Conservation (phyloP, 2,329 filamentous ascomycete genomes). For the Botrytis pseudocinerea region DNA sequence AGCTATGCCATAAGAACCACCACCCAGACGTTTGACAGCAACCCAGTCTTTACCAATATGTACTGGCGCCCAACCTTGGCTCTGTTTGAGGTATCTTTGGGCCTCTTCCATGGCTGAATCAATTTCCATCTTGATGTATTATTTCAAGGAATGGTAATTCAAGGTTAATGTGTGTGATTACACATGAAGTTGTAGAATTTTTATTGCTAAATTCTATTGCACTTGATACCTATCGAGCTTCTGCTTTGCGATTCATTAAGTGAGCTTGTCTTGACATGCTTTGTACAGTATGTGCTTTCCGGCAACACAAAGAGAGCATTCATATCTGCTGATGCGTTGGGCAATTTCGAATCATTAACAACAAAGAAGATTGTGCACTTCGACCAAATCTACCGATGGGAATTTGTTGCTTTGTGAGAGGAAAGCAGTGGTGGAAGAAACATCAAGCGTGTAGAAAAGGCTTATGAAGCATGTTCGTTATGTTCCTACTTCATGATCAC, state of each 20-base stretch:
- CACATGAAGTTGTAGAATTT: background rate
- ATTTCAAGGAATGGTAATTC: background rate
- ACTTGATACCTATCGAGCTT: background rate
- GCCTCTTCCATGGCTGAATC: background rate
- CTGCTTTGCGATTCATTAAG: background rate
- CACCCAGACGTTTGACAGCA: conserved; percentile 1
- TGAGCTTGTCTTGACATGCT: background rate
- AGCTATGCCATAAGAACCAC: conserved; percentile 15
- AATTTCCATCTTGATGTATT: background rate
- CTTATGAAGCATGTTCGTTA: background rate
- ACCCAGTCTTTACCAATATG: conserved; percentile 19
- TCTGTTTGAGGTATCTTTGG: background rate
- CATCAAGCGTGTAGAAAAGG: background rate
- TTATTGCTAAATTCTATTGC: no score
- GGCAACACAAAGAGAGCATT: background rate
- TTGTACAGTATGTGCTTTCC: background rate
- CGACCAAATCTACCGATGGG: background rate
- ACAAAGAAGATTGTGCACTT: conserved; percentile 6
- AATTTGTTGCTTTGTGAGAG: background rate
- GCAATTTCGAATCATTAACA: background rate
- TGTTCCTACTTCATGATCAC: background rate
- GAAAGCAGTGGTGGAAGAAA: background rate
- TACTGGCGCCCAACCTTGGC: background rate
- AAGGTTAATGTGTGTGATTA: background rate
- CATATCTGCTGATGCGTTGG: background rate